These are phyloP conservation scores for Exophiala mesophila DNA, from an alignment of 2,329 filamentous ascomycete species.

Conservation along the genomic window DNA sequence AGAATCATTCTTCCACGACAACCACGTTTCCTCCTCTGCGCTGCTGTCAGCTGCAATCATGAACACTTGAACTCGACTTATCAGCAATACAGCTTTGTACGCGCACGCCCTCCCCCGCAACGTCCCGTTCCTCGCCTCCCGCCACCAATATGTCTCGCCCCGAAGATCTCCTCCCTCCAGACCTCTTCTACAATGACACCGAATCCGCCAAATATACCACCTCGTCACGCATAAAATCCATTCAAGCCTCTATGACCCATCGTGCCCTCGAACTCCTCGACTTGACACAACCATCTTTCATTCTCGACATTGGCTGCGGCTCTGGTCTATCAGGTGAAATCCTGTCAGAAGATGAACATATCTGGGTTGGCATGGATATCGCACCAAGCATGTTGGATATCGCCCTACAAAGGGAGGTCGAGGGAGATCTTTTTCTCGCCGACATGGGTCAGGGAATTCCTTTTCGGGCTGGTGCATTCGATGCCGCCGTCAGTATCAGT, in stretches of 20 bases:
- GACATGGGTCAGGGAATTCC: conserved; percentile 95
- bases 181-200: conserved; percentile 94
- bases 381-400: conserved; percentile 95
- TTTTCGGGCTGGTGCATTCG: conserved; percentile 86
- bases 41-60: too few relatives aligned
- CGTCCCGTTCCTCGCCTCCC: too few relatives aligned
- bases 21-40: too few relatives aligned
- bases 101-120: too few relatives aligned
- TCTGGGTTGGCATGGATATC: conserved; percentile 97
- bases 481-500: conserved; percentile 89
- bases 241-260: conserved; percentile 91
- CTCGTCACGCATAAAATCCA: conserved; percentile 88
- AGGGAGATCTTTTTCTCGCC: conserved; percentile 87
- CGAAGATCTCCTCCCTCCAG: conserved; percentile 92
- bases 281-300: conserved; percentile 71
- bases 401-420: conserved; percentile 74
- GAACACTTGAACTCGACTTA: too few relatives aligned
- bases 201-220: conserved; percentile 98
- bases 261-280: conserved; percentile 88
- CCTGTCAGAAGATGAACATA: conserved; percentile 76
- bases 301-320: conserved; percentile 95
- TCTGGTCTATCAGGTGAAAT: conserved; percentile 93
- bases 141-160: conserved; percentile 78
- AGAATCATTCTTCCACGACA: too few relatives aligned
- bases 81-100: too few relatives aligned